These are phyloP conservation scores for Agapanthus africanus DNA, from an alignment of 106 monocot species.

Conservation along the genomic window DNA sequence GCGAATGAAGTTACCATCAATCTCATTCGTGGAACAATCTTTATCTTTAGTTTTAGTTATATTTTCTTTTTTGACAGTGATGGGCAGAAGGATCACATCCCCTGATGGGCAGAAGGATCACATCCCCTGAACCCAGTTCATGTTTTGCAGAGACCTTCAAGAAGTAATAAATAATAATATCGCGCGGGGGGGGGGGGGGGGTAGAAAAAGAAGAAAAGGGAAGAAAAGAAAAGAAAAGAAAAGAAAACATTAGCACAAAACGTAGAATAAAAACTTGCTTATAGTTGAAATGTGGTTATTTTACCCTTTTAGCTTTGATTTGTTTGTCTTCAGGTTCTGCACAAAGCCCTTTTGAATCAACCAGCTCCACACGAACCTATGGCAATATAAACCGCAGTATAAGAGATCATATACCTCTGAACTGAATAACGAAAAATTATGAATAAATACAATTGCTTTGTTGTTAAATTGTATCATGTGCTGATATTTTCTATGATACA, in stretches of 20 bases:
- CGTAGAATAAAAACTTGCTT: neutral
- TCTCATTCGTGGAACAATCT: conserved; percentile 15
- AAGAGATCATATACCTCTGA: neutral
- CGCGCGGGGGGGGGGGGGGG: neutral
- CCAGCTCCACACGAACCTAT: conserved; percentile 43
- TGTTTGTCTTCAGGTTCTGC: conserved; percentile 8
- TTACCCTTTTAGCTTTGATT: conserved; percentile 58
- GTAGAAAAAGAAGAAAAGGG: too few relatives aligned
- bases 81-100: conserved; percentile 67
- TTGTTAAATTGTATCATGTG: too few relatives aligned
- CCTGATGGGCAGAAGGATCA: conserved; percentile 44
- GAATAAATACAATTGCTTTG: too few relatives aligned
- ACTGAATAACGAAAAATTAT: neutral
- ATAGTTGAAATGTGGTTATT: neutral
- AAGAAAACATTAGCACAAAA: neutral
- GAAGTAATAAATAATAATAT: neutral
- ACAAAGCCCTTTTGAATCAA: neutral
- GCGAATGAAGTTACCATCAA: conserved; percentile 53
- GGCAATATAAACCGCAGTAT: neutral
- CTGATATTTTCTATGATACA: too few relatives aligned
- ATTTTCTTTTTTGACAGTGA: conserved; percentile 30
- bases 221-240: too few relatives aligned
- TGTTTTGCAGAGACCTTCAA: conserved; percentile 78
- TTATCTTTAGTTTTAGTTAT: conserved; percentile 6
- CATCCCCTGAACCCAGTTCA: conserved; percentile 21